These are phyloP conservation scores for Pythium aphanidermatum DNA, from an alignment of 352 stramenopile species.

Conservation along the genomic window DNA sequence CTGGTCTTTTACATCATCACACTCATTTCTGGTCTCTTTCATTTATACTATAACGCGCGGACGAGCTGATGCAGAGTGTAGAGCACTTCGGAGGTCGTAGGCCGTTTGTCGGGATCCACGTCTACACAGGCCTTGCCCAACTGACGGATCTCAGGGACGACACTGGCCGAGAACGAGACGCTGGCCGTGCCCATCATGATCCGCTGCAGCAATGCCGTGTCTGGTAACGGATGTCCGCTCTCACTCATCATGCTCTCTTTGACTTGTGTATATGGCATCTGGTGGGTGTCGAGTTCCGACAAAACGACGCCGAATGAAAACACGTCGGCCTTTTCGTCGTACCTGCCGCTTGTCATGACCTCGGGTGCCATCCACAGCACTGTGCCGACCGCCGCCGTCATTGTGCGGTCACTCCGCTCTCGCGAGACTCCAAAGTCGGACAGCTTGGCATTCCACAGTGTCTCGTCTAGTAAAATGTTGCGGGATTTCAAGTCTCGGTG, in stretches of 20 bases:
- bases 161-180: conserved; percentile 29
- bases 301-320: conserved; percentile 57
- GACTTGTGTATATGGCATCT: conserved; percentile 18
- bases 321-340: conserved; percentile 40
- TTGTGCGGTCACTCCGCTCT: conserved; percentile 12
- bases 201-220: conserved; percentile 33
- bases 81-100: conserved; percentile 25
- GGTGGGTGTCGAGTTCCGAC: conserved; percentile 39
- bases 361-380: conserved; percentile 21
- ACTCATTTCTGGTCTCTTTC: too few species aligned
- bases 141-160: conserved; percentile 19
- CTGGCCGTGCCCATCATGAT: conserved; percentile 28
- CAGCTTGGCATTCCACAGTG: conserved; percentile 35
- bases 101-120: conserved; percentile 27
- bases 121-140: conserved; percentile 29
- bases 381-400: conserved; percentile 17
- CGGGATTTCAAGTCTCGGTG: conserved; percentile 4
- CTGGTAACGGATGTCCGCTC: conserved; percentile 13
- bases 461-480: conserved; percentile 24
- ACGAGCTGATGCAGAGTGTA: conserved; percentile 12
- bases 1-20: too few species aligned
- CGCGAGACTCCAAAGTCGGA: conserved; percentile 43
- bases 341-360: conserved; percentile 33
- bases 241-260: too few species aligned
- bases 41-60: too few species aligned